These are phyloP conservation scores for Tolypocladium pustulatum DNA, from an alignment of 2,329 filamentous ascomycete species.

Conservation along the genomic window DNA sequence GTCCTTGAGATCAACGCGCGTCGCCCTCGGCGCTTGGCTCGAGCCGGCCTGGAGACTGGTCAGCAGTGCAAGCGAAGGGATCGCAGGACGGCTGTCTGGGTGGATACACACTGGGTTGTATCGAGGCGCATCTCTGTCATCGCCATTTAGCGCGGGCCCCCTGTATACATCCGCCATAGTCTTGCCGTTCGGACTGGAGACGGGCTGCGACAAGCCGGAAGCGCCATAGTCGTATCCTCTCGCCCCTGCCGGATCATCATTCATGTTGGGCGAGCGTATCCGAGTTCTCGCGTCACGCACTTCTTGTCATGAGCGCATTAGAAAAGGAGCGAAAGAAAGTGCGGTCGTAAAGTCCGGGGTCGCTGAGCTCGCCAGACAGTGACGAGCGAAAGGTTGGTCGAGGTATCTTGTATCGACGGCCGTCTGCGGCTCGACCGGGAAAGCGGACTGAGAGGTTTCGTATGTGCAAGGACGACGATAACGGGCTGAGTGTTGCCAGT, in stretches of 20 bases:
- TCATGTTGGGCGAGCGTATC: constrained; percentile 21
- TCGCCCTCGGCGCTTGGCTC: constrained; percentile 42
- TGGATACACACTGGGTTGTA: constrained; percentile 45
- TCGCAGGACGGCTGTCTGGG: background rate
- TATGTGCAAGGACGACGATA: background rate
- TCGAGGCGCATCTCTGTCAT: constrained; percentile 31
- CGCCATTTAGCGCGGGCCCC: constrained; percentile 25
- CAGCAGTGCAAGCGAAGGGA: background rate
- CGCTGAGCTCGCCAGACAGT: constrained; percentile 4
- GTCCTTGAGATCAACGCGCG: constrained; percentile 53
- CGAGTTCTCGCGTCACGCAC: constrained; percentile 4
- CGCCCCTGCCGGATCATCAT: constrained; percentile 24
- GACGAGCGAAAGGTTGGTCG: too few species aligned
- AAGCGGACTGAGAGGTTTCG: background rate
- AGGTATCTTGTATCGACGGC: too few species aligned
- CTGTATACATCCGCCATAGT: constrained; percentile 49
- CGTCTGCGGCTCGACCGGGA: background rate
- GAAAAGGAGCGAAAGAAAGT: constrained; percentile 2
- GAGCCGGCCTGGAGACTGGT: constrained; percentile 33
- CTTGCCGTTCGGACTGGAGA: constrained; percentile 31
- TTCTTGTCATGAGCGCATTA: constrained; percentile 13
- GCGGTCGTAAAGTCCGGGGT: constrained; percentile 1
- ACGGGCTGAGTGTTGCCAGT: background rate
- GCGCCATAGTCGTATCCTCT: constrained; percentile 24
- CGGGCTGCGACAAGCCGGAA: constrained; percentile 19